These are phyloP conservation scores for Dentipellis sp. DNA, from an alignment of 768 basidiomycete species.

Conservation along the genomic window DNA sequence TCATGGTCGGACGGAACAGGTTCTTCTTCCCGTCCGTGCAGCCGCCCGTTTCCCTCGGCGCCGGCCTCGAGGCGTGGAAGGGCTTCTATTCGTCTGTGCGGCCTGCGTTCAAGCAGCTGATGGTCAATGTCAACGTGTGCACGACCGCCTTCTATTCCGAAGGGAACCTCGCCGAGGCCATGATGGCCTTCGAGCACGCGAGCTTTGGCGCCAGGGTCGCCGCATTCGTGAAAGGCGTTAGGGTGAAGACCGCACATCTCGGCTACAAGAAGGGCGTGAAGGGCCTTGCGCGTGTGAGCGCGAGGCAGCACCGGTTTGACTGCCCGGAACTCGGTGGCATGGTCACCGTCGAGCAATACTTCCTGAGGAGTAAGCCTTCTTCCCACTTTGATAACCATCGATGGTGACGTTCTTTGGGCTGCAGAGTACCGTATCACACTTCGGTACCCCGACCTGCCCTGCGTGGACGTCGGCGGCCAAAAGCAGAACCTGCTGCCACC, in stretches of 20 bases:
- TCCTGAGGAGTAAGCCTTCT: conserved; percentile 29
- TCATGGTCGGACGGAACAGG: conserved; percentile 42
- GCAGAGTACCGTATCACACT: conserved; percentile 35
- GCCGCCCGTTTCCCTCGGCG: conserved; percentile 27
- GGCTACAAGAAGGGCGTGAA: conserved; percentile 72
- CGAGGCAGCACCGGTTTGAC: conserved; percentile 31
- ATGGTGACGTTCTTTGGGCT: not conserved
- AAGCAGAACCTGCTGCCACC: conserved; percentile 35
- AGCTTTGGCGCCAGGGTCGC: conserved; percentile 51
- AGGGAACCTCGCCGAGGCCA: conserved; percentile 33
- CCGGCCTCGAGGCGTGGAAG: conserved; percentile 53
- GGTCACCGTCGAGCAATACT: conserved; percentile 40
- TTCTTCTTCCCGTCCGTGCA: conserved; percentile 37
- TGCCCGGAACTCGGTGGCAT: conserved; percentile 28
- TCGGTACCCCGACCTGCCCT: conserved; percentile 29
- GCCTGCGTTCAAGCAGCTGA: conserved; percentile 34
- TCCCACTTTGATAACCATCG: not conserved
- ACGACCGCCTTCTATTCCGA: conserved; percentile 37
- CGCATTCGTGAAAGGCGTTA: conserved; percentile 57
- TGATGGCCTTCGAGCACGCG: conserved; percentile 32
- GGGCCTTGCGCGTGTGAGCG: conserved; percentile 31
- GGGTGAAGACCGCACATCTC: conserved; percentile 60
- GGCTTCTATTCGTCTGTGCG: conserved; percentile 35
- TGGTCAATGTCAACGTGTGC: conserved; percentile 46
- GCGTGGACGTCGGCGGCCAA: conserved; percentile 39